Conservation (phyloP, 2,329 filamentous ascomycete genomes). For the Trichophyton verrucosum region DNA sequence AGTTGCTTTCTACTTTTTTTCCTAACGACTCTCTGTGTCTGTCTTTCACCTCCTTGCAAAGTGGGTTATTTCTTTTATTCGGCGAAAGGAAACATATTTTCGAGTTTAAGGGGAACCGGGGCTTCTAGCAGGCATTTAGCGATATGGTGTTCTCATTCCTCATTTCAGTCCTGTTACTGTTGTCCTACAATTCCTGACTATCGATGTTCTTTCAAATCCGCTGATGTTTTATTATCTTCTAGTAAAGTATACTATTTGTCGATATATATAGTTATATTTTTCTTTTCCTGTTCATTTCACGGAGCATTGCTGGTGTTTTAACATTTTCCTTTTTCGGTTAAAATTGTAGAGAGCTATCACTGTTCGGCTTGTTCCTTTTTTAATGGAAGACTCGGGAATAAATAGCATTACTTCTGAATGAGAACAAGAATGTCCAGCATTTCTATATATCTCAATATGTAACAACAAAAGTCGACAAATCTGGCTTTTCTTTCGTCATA, state of each 20-base stretch:
- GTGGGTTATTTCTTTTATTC: conserved; percentile 4
- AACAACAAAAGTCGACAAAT: neutral
- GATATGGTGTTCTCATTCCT: conserved; percentile 4
- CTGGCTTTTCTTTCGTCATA: neutral
- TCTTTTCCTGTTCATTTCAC: neutral
- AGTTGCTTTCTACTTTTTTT: neutral
- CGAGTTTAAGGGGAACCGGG: conserved; percentile 1
- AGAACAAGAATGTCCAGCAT: neutral
- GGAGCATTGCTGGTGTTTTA: neutral
- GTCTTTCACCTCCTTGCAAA: conserved; percentile 1
- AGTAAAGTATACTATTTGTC: neutral
- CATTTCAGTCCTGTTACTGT: neutral
- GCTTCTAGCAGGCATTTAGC: conserved; percentile 3
- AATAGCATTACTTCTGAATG: neutral
- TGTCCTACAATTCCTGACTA: neutral
- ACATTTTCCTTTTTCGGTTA: too few relatives aligned
- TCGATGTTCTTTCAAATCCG: neutral
- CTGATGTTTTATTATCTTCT: neutral
- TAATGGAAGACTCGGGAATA: too few relatives aligned
- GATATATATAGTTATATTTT: neutral
- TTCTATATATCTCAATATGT: neutral
- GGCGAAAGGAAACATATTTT: conserved; percentile 2
- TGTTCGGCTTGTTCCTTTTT: too few relatives aligned
- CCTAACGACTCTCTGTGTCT: neutral
- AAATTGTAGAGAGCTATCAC: too few relatives aligned